Evolutionary conservation across 129 eudicot genomes (phyloP).

Genomic region (Arctium lappa): DNA sequence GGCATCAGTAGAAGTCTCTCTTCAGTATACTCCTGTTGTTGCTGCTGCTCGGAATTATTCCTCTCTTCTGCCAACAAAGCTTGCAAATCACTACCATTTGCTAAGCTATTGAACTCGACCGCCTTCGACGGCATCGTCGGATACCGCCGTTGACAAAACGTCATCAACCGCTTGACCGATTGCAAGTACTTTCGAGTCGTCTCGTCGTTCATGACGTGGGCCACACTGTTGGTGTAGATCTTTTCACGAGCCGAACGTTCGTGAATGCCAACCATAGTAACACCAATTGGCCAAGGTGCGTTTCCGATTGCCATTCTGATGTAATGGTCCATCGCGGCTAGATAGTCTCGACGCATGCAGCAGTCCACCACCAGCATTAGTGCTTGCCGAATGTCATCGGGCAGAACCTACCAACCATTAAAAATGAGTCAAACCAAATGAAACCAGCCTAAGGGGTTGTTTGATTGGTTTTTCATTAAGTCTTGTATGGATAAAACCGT

Average conservation of each 20-base stretch:
- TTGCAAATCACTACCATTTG: constrained; percentile 83
- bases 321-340: constrained; percentile 95
- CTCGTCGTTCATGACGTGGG: constrained; percentile 98
- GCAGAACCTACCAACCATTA: constrained; percentile 50
- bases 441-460: neutral
- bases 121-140: constrained; percentile 94
- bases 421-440: neutral
- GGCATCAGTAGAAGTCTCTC: constrained; percentile 61
- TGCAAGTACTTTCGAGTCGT: constrained; percentile 94
- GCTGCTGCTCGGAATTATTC: constrained; percentile 18
- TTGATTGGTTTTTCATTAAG: no score
- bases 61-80: constrained; percentile 55
- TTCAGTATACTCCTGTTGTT: constrained; percentile 27
- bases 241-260: constrained; percentile 99
- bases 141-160: constrained; percentile 92
- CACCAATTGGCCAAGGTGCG: constrained; percentile 99
- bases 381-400: constrained; percentile 83
- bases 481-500: no score
- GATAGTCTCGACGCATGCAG: constrained; percentile 78
- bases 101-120: constrained; percentile 78
- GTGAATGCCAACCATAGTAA: constrained; percentile 99
- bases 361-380: constrained; percentile 70
- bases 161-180: constrained; percentile 86
- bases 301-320: constrained; percentile 93
- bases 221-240: constrained; percentile 97